phyloP scores from a whole-genome alignment of 805 yeast genomes.

The Spathaspora hagerdaliae region DNA sequence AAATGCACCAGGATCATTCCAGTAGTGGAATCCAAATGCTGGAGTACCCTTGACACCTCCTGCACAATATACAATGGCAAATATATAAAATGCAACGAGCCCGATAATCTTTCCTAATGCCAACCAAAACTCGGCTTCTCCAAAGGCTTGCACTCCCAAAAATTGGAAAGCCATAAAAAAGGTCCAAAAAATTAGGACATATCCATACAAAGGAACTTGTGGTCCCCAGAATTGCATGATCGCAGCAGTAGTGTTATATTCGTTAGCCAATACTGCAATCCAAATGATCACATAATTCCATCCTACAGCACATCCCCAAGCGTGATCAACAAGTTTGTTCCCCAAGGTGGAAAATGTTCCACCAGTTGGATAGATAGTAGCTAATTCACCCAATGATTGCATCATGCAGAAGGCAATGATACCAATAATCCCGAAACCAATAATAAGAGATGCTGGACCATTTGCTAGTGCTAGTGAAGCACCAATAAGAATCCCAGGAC shows the following conservation, averaged over 20 bases:
- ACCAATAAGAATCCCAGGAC: conserved; percentile 56
- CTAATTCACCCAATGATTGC: conserved; percentile 53
- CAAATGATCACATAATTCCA: conserved; percentile 52
- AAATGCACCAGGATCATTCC: conserved; percentile 43
- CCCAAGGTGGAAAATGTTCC: conserved; percentile 52
- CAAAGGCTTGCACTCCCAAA: conserved; percentile 50
- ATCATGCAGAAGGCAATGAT: conserved; percentile 51
- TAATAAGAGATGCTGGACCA: conserved; percentile 51
- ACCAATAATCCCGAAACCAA: conserved; percentile 52
- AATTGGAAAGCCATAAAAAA: conserved; percentile 47
- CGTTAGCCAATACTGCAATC: conserved; percentile 53
- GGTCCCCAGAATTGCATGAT: conserved; percentile 49
- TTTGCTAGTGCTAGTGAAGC: conserved; percentile 47
- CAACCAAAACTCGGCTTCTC: conserved; percentile 53
- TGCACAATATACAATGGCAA: conserved; percentile 41
- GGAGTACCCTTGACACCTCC: conserved; percentile 41
- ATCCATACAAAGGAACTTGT: conserved; percentile 51
- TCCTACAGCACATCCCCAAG: conserved; percentile 55
- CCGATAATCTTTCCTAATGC: conserved; percentile 48
- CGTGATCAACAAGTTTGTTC: conserved; percentile 47
- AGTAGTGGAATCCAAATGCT: conserved; percentile 40
- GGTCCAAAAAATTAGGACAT: conserved; percentile 50
- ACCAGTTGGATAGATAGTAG: conserved; percentile 49
- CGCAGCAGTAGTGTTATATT: conserved; percentile 51
- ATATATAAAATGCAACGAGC: conserved; percentile 46